Evolutionary conservation across 257 asterid species (phyloP).

Genomic region (Petrea volubilis): DNA sequence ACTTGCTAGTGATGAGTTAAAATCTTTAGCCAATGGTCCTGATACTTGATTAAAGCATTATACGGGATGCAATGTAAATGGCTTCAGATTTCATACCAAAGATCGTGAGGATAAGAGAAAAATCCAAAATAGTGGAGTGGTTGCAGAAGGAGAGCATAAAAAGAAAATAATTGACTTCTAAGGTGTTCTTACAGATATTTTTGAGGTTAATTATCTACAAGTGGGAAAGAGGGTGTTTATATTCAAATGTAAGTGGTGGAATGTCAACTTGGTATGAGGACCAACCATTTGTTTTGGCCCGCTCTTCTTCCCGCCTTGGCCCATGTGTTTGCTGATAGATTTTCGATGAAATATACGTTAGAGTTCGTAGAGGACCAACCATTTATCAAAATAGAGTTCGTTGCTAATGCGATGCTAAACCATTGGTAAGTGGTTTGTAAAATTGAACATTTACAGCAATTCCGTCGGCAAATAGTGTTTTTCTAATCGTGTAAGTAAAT

Average conservation of each 20-base stretch:
- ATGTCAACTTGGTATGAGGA: neutral
- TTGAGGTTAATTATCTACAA: neutral
- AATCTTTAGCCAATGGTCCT: too few relatives aligned
- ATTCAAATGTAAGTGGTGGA: neutral
- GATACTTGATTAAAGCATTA: too few relatives aligned
- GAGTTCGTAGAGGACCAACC: too few relatives aligned
- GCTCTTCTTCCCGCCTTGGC: too few relatives aligned
- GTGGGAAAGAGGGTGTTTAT: neutral
- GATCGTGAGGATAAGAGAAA: neutral
- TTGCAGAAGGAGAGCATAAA: neutral
- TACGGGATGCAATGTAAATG: neutral
- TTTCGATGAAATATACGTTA: too few relatives aligned
- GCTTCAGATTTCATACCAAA: neutral
- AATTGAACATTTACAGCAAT: too few relatives aligned
- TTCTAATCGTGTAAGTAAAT: too few relatives aligned
- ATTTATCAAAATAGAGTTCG: too few relatives aligned
- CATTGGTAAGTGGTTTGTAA: too few relatives aligned
- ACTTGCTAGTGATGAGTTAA: neutral
- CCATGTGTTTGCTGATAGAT: too few relatives aligned
- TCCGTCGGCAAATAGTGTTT: too few relatives aligned
- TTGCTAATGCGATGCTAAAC: too few relatives aligned
- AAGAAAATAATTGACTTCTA: neutral
- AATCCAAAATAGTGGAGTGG: neutral
- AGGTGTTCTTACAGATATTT: neutral
- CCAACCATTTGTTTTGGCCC: neutral